Conservation (phyloP, 2,329 filamentous ascomycete species). For the Plectosphaerella sp. region DNA sequence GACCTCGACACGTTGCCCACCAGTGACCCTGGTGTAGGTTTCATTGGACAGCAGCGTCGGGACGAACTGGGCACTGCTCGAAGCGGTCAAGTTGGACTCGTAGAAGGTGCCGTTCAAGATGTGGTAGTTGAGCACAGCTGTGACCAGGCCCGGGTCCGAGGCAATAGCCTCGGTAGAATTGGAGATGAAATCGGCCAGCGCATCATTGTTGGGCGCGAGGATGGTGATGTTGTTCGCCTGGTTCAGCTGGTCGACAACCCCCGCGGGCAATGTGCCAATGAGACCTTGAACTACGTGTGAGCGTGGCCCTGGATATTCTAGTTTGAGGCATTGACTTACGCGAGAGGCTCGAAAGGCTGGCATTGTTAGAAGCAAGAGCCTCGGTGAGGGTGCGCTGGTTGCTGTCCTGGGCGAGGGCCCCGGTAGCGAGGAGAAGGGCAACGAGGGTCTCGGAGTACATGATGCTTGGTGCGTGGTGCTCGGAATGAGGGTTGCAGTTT, state of each 20-base stretch:
- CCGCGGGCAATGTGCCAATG: slow-evolving; percentile 12
- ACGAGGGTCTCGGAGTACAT: slow-evolving; percentile 11
- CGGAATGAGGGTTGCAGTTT: background rate
- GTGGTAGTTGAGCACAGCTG: slow-evolving; percentile 51
- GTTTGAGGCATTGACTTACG: slow-evolving; percentile 7
- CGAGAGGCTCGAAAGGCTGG: slow-evolving; percentile 18
- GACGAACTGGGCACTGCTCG: slow-evolving; percentile 25
- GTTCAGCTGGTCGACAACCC: slow-evolving; percentile 4
- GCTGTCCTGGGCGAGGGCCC: background rate
- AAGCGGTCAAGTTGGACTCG: slow-evolving; percentile 13
- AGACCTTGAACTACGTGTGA: slow-evolving; percentile 11
- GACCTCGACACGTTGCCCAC: slow-evolving; percentile 52
- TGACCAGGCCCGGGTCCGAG: slow-evolving; percentile 14
- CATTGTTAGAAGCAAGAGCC: slow-evolving; percentile 18
- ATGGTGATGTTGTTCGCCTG: slow-evolving; percentile 45
- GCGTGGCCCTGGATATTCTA: background rate
- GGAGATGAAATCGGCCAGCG: slow-evolving; percentile 31
- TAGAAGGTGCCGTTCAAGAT: slow-evolving; percentile 46
- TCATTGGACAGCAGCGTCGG: slow-evolving; percentile 41
- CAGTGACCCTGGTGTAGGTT: slow-evolving; percentile 53
- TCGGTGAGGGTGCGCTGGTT: slow-evolving; percentile 14
- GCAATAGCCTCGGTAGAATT: slow-evolving; percentile 17
- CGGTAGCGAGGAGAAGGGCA: slow-evolving; percentile 3
- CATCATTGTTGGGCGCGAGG: slow-evolving; percentile 50
- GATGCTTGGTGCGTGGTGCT: background rate